phyloP scores from a whole-genome alignment of 2,329 filamentous ascomycete genomes.

The Colletotrichum tanaceti region DNA sequence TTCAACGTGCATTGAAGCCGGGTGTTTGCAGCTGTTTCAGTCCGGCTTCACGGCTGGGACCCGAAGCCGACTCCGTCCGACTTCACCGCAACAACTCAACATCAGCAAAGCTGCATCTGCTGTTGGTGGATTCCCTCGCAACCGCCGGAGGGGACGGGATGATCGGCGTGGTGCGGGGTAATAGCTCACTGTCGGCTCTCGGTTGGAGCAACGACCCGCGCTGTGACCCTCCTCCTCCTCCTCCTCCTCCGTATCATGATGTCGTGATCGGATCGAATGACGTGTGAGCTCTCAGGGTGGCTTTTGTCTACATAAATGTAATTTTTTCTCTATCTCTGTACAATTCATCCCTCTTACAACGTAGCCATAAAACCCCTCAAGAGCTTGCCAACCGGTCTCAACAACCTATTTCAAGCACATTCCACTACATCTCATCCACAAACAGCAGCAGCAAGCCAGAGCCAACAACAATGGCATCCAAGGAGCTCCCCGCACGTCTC shows the following conservation, averaged over 20 bases:
- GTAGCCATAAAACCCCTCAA: rapidly evolving
- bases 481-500: slow-evolving; percentile 37
- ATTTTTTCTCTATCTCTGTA: too few relatives aligned
- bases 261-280: slow-evolving; percentile 32
- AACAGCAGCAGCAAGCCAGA: background rate
- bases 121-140: slow-evolving; percentile 4
- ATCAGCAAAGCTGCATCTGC: slow-evolving; percentile 7
- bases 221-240: too few relatives aligned
- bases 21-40: slow-evolving; percentile 9
- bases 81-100: background rate
- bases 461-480: slow-evolving; percentile 30
- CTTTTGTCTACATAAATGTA: background rate
- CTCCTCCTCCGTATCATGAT: slow-evolving; percentile 23
- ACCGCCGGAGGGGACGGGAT: slow-evolving; percentile 7
- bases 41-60: background rate
- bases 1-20: background rate
- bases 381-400: too few relatives aligned
- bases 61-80: background rate
- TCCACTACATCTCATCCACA: background rate
- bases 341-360: background rate
- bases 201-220: slow-evolving; percentile 19
- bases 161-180: slow-evolving; percentile 32
- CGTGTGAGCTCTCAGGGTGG: slow-evolving; percentile 12
- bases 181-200: slow-evolving; percentile 8
- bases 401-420: background rate